A percentile compares a stretch with the other conserved stretches of the same genome.
These are phyloP conservation scores for Glycyrrhiza uralensis DNA, from an alignment of 306 rosid species.

Conservation along the genomic window DNA sequence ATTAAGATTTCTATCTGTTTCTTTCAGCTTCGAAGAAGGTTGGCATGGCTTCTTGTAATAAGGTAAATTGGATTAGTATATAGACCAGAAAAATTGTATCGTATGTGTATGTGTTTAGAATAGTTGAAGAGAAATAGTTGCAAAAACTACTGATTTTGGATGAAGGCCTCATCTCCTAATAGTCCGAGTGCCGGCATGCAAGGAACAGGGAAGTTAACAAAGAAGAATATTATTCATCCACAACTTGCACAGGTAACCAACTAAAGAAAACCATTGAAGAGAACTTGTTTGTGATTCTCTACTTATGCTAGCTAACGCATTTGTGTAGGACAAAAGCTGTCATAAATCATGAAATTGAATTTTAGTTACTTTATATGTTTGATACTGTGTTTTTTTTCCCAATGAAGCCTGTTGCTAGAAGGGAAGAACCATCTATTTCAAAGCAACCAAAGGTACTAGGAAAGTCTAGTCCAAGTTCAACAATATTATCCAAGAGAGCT, in stretches of 20 bases:
- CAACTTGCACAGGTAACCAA: conserved; percentile 46
- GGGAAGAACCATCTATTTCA: conserved; percentile 34
- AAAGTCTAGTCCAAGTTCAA: conserved; percentile 49
- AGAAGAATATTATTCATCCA: conserved; percentile 37
- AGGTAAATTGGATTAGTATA: conserved; percentile 40
- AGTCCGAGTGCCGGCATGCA: conserved; percentile 43
- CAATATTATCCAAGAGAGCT: conserved; percentile 49
- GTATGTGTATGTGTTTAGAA: background rate
- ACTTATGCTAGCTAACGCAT: background rate
- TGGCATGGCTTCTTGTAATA: conserved; percentile 40
- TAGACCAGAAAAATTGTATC: background rate
- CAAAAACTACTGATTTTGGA: conserved; percentile 32
- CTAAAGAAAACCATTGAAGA: background rate
- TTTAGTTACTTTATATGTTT: background rate
- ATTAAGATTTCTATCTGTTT: background rate
- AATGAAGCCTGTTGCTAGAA: conserved; percentile 37
- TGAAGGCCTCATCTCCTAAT: conserved; percentile 39
- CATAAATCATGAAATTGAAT: background rate
- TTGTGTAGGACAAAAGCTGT: background rate
- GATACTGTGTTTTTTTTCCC: conserved; percentile 7
- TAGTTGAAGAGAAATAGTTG: too few species aligned
- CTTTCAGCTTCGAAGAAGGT: conserved; percentile 48
- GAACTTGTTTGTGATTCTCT: background rate
- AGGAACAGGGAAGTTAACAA: conserved; percentile 41
- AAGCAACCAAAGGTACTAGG: conserved; percentile 45